These are phyloP conservation scores for Harringtonia lauricola DNA, from an alignment of 2,329 filamentous ascomycete species.

Conservation along the genomic window DNA sequence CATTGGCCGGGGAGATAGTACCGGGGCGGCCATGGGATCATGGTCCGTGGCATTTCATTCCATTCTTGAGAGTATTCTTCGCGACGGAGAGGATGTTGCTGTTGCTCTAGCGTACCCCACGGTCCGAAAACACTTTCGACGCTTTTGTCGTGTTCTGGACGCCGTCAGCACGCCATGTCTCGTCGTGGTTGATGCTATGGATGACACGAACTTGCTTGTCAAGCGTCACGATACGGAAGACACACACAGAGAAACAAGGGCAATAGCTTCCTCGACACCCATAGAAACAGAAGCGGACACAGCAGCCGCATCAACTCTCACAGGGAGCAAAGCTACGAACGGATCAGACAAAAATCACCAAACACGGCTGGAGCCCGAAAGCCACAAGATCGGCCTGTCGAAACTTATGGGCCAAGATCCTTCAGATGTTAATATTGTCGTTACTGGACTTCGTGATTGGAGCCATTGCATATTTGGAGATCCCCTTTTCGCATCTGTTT, in stretches of 20 bases:
- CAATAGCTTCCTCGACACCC: neutral
- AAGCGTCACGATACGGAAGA: neutral
- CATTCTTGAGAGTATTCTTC: conserved; percentile 42
- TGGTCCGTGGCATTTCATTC: conserved; percentile 48
- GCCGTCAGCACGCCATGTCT: conserved; percentile 39
- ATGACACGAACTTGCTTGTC: conserved; percentile 39
- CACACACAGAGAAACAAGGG: neutral
- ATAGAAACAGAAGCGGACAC: too few species aligned
- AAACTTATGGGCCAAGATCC: neutral
- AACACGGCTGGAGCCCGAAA: neutral
- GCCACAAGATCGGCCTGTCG: neutral
- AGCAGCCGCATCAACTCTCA: too few species aligned
- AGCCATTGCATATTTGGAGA: conserved; percentile 49
- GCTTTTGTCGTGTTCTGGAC: conserved; percentile 38
- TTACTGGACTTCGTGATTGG: conserved; percentile 48
- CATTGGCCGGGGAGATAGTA: neutral
- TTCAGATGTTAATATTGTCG: conserved; percentile 15
- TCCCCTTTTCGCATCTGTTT: conserved; percentile 39
- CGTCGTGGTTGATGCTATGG: conserved; percentile 41
- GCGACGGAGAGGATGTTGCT: conserved; percentile 49
- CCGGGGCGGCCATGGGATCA: conserved; percentile 15
- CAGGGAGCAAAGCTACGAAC: too few species aligned
- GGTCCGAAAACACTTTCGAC: conserved; percentile 40
- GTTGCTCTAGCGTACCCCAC: conserved; percentile 45
- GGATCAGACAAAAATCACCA: too few species aligned